Evolutionary conservation across 805 yeast species (phyloP), one percentile per base, ranked within the genome.

Genomic region (Scheffersomyces stipitis): DNA sequence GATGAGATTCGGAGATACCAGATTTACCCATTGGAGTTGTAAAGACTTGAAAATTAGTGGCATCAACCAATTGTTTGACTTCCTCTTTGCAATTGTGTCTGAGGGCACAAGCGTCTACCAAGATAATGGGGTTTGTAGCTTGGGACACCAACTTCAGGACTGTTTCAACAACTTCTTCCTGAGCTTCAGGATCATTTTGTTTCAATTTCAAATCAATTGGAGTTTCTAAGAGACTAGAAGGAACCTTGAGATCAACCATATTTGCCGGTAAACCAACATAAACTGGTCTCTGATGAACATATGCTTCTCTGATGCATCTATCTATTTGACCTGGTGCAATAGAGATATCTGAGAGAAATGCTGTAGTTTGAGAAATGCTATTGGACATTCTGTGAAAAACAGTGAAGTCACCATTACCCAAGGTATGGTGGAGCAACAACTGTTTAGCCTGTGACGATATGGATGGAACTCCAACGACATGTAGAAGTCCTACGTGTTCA

Each of bases 331-430:
- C 46, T 9, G 62, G 58, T 2, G 64, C 65, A 15, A 52, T 44
- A 37, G 32, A 39, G 40, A 51, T 49, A 42, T 58, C 64, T 30
- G 51, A 47, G 24, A 61, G 46, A 37, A 60, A 53, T 3, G 61
- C 56, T 3, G 64, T 53, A 40, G 65, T 58, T 26, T 56, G 54
- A 28, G 63, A 54, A 34, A 61, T 58, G 52, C 53, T 49, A 40
- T 53, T 49, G 38, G 64, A 58, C 66, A 61, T 60, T 41, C 58
- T 48, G 55, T 58, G 57, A 54, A 56, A 61, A 18, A 60, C 66
- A 30, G 71, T 60, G 52, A 65, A 62, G 53, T 64, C 71, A 16
- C 71, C 71, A 49, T 66, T 65, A 31, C 71, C 71, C 53, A 66
- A 58, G 23, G 71, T 66, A 50, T 65, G 71, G 56, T 64, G 70